These are phyloP conservation scores for Sarocladium oryzae DNA, from an alignment of 2,329 filamentous ascomycete genomes.

Conservation along the genomic window DNA sequence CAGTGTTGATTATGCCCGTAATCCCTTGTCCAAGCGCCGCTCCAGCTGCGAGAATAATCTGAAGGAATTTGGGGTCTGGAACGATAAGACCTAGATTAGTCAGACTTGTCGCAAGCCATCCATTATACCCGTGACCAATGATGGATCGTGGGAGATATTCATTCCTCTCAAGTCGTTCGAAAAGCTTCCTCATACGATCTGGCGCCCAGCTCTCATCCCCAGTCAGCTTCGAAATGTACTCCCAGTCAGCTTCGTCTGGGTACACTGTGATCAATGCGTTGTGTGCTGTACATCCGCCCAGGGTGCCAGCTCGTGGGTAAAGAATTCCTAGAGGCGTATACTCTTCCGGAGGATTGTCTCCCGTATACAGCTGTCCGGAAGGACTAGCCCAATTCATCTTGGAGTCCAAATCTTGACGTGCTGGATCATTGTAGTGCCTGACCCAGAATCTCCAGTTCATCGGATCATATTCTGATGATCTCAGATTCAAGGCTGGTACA, in stretches of 20 bases:
- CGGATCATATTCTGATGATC: slow-evolving; percentile 21
- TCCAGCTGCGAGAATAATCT: slow-evolving; percentile 20
- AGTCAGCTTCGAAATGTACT: slow-evolving; percentile 31
- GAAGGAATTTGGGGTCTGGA: slow-evolving; percentile 22
- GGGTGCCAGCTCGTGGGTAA: slow-evolving; percentile 37
- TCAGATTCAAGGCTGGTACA: slow-evolving; percentile 21
- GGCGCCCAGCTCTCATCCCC: slow-evolving; percentile 37
- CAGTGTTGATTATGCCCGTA: slow-evolving; percentile 13
- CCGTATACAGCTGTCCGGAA: slow-evolving; percentile 27
- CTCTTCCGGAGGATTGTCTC: slow-evolving; percentile 26
- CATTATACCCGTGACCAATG: slow-evolving; percentile 34
- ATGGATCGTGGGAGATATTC: slow-evolving; percentile 31
- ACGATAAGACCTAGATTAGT: slow-evolving; percentile 18
- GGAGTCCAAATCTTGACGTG: slow-evolving; percentile 39
- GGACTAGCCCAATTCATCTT: slow-evolving; percentile 35
- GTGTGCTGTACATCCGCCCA: slow-evolving; percentile 33
- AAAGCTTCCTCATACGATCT: slow-evolving; percentile 34
- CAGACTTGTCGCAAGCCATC: slow-evolving; percentile 26
- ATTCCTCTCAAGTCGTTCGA: slow-evolving; percentile 35
- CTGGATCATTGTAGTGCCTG: slow-evolving; percentile 48
- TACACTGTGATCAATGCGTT: slow-evolving; percentile 32
- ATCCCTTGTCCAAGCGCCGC: slow-evolving; percentile 21
- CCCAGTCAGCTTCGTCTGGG: slow-evolving; percentile 35
- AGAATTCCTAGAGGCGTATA: slow-evolving; percentile 33
- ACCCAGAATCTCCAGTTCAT: slow-evolving; percentile 54